Base-by-base conservation (phyloP, 331 rosid genomes). In the Acacia concinna region DNA sequence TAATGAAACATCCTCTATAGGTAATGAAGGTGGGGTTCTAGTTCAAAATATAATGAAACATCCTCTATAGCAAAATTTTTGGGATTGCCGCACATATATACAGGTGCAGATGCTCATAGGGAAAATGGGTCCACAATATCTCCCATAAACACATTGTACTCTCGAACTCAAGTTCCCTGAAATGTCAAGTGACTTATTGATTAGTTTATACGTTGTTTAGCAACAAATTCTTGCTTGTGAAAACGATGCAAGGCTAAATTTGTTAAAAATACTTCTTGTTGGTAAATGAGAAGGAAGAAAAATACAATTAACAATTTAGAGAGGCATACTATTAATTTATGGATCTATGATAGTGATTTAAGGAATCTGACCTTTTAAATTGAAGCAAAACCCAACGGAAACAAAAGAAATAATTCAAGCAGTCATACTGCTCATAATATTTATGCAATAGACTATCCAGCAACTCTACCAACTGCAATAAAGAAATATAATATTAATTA, bases 361-460 rank as follows among this genome's bases (percentile, higher is more conserved):
- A 56, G 80, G 71, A 84, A 76, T 71, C 91, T 76, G 44, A 96
- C 99, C 99, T 93, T 90, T 96, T 96, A 81, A 96, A 96, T 82
- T 96, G 99, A 82, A 93, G 90, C 83, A 96, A 89, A 84, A 93
- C 78, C 99, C 99, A 96, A 77, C 99, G 99, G 85, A 96, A 96
- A 81, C 99, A 96, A 79, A 96, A 96, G 91, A 96, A 96, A 82
- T 91, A 96, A 83, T 96, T 96, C 86, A 96, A 84, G 90, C 99
- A 96, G 76, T 96, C 99, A 14, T 34, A 92, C 85, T 93, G 94
- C 83, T 89, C 85, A 79, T 93, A 96, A 88, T 96, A 88, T 81
- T 89, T 90, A 46, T 96, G 97, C 94, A 96, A 84, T 52, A 97
- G 93, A 75, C 85, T 64, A 81, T 96, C 99, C 79, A 96, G 85